A percentile compares a stretch with the other conserved stretches of the same genome.
phyloP scores from a whole-genome alignment of 2,329 filamentous ascomycete species.

The Harringtonia aguacate region DNA sequence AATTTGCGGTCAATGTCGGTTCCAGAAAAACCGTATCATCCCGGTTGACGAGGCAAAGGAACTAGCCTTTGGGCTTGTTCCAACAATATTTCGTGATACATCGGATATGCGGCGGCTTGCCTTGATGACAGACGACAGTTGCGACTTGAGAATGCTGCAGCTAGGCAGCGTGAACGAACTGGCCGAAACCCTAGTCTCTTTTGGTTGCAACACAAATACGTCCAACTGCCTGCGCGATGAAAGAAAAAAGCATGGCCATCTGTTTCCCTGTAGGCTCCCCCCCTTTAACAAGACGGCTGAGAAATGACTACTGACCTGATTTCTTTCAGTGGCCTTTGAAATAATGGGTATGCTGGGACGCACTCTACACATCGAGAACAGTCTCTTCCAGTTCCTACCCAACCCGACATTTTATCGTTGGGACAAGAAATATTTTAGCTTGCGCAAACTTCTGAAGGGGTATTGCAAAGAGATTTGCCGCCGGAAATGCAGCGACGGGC shows the following conservation, averaged over 20 bases:
- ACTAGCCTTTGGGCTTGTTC: constrained; percentile 43
- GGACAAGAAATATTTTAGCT: constrained; percentile 37
- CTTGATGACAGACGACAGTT: constrained; percentile 27
- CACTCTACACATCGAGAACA: constrained; percentile 36
- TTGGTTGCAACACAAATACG: constrained; percentile 43
- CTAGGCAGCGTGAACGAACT: constrained; percentile 40
- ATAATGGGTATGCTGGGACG: constrained; percentile 46
- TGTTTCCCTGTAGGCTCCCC: constrained; percentile 42
- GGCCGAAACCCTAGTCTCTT: constrained; percentile 37
- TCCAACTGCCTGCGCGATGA: constrained; percentile 31
- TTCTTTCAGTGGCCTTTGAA: constrained; percentile 40
- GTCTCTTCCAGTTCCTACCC: constrained; percentile 41
- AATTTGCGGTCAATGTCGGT: constrained; percentile 35
- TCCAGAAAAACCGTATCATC: constrained; percentile 39
- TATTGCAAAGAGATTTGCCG: constrained; percentile 19
- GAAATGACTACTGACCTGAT: not conserved
- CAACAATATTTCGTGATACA: constrained; percentile 37
- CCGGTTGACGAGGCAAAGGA: constrained; percentile 43
- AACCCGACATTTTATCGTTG: constrained; percentile 46
- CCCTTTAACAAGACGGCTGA: no score
- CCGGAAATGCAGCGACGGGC: no score
- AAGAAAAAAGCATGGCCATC: constrained; percentile 29
- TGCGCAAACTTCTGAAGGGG: constrained; percentile 29
- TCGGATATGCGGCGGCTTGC: constrained; percentile 27
- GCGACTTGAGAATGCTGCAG: constrained; percentile 31